phyloP scores from a whole-genome alignment of 2,329 filamentous ascomycete genomes.

The Beauveria medogensis region DNA sequence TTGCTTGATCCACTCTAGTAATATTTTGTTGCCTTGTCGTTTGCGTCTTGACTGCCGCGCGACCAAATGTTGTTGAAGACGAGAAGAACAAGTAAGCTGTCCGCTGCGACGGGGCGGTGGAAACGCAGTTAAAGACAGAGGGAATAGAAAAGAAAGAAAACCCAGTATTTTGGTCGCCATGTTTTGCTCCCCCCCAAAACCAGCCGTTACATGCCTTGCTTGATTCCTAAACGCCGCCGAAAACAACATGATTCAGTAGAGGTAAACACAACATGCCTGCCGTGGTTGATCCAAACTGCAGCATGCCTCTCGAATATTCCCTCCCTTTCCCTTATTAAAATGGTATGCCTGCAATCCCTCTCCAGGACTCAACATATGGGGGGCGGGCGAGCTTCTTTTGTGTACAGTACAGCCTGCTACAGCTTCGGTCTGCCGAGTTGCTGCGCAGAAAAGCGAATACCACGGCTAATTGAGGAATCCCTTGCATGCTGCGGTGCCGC shows the following conservation, averaged over 20 bases:
- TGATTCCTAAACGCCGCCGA: constrained; percentile 2
- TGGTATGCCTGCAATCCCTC: background rate
- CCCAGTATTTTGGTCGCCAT: background rate
- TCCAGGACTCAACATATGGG: background rate
- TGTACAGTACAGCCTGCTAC: background rate
- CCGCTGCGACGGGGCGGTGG: background rate
- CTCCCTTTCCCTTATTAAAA: background rate
- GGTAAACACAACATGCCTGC: background rate
- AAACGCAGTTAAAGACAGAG: background rate
- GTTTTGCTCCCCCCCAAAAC: background rate
- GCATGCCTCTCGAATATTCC: background rate
- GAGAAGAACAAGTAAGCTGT: background rate
- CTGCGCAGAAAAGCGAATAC: background rate
- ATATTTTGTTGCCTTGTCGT: background rate
- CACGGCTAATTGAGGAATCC: constrained; percentile 86
- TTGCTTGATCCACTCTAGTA: background rate
- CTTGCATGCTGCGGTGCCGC: constrained; percentile 92
- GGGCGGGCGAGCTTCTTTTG: background rate
- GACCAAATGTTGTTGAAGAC: constrained; percentile 3
- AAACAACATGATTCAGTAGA: background rate
- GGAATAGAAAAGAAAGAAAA: background rate
- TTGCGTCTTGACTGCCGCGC: background rate
- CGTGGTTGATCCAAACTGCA: background rate
- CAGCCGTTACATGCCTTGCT: background rate
- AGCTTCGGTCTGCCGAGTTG: background rate